These are phyloP conservation scores for Hypoxylon intermedium DNA, from an alignment of 495 filamentous ascomycete genomes.

Conservation along the genomic window DNA sequence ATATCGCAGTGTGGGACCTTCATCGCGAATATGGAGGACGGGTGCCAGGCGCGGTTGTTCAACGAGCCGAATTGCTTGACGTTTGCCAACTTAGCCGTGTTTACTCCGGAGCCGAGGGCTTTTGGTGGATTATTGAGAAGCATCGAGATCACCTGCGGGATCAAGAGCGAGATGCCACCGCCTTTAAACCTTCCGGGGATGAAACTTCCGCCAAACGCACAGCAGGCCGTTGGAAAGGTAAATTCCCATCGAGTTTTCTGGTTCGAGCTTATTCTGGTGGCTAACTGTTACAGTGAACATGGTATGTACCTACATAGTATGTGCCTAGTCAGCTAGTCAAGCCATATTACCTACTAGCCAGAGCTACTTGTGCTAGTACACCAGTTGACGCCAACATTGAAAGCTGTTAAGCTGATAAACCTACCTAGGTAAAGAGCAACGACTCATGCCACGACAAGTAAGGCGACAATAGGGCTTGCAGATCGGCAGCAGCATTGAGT, in stretches of 20 bases:
- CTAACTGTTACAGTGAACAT: slow-evolving; percentile 19
- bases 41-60: slow-evolving; percentile 52
- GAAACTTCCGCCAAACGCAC: slow-evolving; percentile 30
- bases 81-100: slow-evolving; percentile 52
- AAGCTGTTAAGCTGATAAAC: too few species aligned
- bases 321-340: too few species aligned
- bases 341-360: too few species aligned
- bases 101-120: slow-evolving; percentile 45
- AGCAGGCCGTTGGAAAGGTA: slow-evolving; percentile 37
- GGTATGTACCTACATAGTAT: too few species aligned
- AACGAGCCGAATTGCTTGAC: slow-evolving; percentile 44
- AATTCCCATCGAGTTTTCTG: not conserved
- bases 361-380: too few species aligned
- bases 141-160: slow-evolving; percentile 47
- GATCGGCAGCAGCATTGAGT: not conserved
- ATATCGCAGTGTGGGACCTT: slow-evolving; percentile 48
- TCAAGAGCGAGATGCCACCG: slow-evolving; percentile 33
- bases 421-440: too few species aligned
- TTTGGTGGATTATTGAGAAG: slow-evolving; percentile 48
- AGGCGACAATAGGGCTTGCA: not conserved
- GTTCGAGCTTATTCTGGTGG: slow-evolving; percentile 12
- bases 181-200: slow-evolving; percentile 38
- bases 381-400: too few species aligned
- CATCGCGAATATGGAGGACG: slow-evolving; percentile 45
- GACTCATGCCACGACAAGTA: not conserved